phyloP scores from a whole-genome alignment of 169 alveolate species.

The Eimeria tenella region DNA sequence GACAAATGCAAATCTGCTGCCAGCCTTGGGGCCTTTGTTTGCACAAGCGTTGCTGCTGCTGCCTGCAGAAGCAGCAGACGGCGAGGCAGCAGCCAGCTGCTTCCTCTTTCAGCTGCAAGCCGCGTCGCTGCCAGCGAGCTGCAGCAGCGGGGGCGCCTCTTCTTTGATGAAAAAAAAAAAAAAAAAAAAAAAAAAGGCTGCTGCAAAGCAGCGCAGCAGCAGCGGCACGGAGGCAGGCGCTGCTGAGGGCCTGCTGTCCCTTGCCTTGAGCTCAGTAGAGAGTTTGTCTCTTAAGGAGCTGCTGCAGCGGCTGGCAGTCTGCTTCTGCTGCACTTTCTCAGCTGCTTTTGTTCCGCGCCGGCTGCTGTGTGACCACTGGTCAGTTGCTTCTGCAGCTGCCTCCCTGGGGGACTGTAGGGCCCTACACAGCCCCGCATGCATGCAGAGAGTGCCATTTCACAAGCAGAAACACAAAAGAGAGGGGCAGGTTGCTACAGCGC shows the following conservation, averaged over 20 bases:
- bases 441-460: too few relatives aligned
- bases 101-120: constrained; percentile 5
- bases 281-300: not conserved
- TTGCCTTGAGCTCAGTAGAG: not conserved
- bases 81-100: not conserved
- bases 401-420: too few relatives aligned
- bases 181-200: not conserved
- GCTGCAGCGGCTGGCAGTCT: constrained; percentile 22
- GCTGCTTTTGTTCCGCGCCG: not conserved
- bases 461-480: too few relatives aligned
- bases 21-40: not conserved
- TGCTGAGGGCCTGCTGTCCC: not conserved
- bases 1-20: not conserved
- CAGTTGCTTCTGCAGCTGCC: not conserved
- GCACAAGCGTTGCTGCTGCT: constrained; percentile 13
- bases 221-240: not conserved
- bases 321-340: not conserved
- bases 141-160: not conserved
- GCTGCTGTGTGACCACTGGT: not conserved
- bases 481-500: too few relatives aligned
- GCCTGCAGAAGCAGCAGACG: constrained; percentile 15
- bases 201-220: not conserved
- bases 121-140: not conserved
- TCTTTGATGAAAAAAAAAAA: too few relatives aligned
- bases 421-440: too few relatives aligned